Evolutionary conservation across 768 basidiomycete genomes (phyloP).

Genomic region (Ramaria sp.): DNA sequence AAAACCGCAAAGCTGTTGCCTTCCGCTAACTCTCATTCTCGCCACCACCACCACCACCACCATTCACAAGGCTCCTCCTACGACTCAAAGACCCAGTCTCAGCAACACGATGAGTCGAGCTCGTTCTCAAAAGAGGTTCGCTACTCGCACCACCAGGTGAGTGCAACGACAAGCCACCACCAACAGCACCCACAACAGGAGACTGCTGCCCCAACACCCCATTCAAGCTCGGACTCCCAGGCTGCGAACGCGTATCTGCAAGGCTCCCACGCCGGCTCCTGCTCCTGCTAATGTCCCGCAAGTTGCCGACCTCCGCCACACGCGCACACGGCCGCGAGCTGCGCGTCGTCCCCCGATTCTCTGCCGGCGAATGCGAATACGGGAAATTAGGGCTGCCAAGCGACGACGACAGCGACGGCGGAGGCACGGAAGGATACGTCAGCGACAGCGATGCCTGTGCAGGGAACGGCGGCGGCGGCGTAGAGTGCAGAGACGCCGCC

Average conservation of each 20-base stretch:
- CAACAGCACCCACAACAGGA: too few relatives aligned
- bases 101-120: conserved; percentile 7
- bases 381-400: conserved; percentile 53
- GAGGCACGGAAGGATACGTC: conserved; percentile 75
- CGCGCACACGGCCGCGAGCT: conserved; percentile 46
- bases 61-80: neutral
- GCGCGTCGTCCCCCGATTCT: conserved; percentile 49
- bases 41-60: neutral
- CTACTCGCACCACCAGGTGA: neutral
- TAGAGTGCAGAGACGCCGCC: conserved; percentile 33
- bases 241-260: conserved; percentile 8
- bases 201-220: neutral
- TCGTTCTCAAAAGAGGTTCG: neutral
- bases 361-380: conserved; percentile 24
- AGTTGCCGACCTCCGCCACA: conserved; percentile 56
- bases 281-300: conserved; percentile 19
- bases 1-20: neutral
- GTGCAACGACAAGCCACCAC: neutral
- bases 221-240: conserved; percentile 3
- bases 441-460: conserved; percentile 31
- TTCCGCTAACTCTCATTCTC: neutral
- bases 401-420: conserved; percentile 69
- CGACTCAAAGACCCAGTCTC: conserved; percentile 5
- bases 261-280: conserved; percentile 13
- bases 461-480: conserved; percentile 22